Evolutionary conservation across 2,329 filamentous ascomycete species (phyloP).

Genomic region (Diplodia sapinea): DNA sequence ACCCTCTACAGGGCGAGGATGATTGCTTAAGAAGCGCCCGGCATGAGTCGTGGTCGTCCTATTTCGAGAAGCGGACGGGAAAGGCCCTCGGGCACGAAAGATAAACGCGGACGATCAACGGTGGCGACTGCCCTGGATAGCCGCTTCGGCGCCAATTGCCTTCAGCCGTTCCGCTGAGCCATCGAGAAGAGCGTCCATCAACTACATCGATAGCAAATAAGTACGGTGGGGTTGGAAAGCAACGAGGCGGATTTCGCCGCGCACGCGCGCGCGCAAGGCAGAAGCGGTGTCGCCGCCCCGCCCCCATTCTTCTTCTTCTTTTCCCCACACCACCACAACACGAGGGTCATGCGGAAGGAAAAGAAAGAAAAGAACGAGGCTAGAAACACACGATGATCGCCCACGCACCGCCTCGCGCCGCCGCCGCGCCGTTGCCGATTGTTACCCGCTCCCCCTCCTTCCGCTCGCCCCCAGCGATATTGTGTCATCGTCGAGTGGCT

Average conservation of each 20-base stretch:
- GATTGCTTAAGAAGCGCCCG: not conserved
- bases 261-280: not conserved
- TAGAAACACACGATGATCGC: slow-evolving; percentile 6
- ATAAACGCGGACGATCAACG: not conserved
- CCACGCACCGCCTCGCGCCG: not conserved
- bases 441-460: no score
- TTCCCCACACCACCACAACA: not conserved
- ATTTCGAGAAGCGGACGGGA: not conserved
- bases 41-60: not conserved
- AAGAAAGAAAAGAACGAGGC: not conserved
- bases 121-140: not conserved
- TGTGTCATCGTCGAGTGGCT: slow-evolving; percentile 2
- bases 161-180: not conserved
- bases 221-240: not conserved
- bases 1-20: not conserved
- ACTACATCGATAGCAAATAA: not conserved
- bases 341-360: not conserved
- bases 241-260: not conserved
- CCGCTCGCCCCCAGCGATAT: not conserved
- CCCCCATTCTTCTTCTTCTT: no score
- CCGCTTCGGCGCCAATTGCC: not conserved
- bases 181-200: not conserved
- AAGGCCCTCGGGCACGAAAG: not conserved
- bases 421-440: no score
- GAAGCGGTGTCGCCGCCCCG: not conserved